Base-by-base conservation (phyloP, 257 asterid genomes). In the Marsdenia floribunda region DNA sequence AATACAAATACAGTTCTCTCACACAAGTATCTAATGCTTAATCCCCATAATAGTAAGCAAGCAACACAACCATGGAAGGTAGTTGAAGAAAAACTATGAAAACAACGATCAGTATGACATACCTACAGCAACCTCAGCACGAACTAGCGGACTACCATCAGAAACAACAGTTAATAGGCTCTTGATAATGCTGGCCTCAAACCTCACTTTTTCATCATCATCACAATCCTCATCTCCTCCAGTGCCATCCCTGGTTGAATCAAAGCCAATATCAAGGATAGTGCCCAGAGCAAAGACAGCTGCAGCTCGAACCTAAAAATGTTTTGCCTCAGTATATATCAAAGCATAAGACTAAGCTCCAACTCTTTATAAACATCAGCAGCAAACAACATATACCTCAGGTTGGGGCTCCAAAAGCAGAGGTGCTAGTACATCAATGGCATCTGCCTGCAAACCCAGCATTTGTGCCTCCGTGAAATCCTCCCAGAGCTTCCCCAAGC, bases 81-180 rank as follows among this genome's bases (percentile, higher is more conserved):
- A 35, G 47, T 15, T 18, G 7, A n/a, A 65, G 70, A 65, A 63
- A 35, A 66, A 19, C 47, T 8, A 66, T 4, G 11, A 3, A 66
- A 38, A 66, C 19, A 19, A 38, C 16, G 19, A 38, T 66, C 71
- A 66, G 47, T 35, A 6, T 16, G 29, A 77, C 96, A 75, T 89
- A 95, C 99, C 98, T 78, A 91, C 93, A 73, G 98, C 97, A 78
- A 91, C 99, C 91, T 95, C 99, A 22, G 96, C 97, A 53, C 99
- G 96, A 54, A 95, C 99, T 76, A 92, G 85, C 40, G 99, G 97
- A 84, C 98, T 95, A 79, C 99, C 99, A 78, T 95, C 99, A 71
- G 97, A 89, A 78, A 84, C 93, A 82, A 86, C 92, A 85, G 83
- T 86, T 72, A 92, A 53, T 75, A 95, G 91, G 88, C 85, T 88